Conservation (phyloP, 305 asterid genomes). For the Fraxinus velutina region DNA sequence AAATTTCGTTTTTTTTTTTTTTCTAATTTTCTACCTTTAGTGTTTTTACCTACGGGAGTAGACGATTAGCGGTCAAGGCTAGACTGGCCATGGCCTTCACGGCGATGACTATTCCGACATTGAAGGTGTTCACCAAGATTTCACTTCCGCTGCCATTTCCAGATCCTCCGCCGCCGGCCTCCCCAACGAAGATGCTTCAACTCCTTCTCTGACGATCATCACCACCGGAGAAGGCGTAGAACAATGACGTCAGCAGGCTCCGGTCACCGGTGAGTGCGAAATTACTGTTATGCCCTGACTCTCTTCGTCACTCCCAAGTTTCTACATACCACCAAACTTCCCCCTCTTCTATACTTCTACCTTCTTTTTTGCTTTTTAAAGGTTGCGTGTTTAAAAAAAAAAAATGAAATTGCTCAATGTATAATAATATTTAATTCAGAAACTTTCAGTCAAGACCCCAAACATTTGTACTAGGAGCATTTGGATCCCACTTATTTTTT, state of each 20-base stretch:
- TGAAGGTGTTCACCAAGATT: constrained; percentile 30
- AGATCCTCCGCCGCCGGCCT: constrained; percentile 30
- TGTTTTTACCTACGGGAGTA: constrained; percentile 46
- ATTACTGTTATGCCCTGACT: constrained; percentile 30
- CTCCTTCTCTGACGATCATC: constrained; percentile 48
- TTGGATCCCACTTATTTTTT: neutral
- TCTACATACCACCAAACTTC: constrained; percentile 40
- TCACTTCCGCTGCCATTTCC: constrained; percentile 28
- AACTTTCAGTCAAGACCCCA: neutral
- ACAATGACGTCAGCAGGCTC: constrained; percentile 28
- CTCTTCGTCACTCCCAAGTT: constrained; percentile 38
- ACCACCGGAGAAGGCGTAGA: constrained; percentile 51
- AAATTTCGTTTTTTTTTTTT: neutral
- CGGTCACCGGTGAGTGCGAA: constrained; percentile 24
- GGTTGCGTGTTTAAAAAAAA: neutral
- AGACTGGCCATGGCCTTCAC: constrained; percentile 52
- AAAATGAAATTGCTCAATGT: neutral
- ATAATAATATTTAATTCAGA: neutral
- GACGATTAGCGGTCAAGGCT: constrained; percentile 48
- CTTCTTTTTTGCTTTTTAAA: constrained; percentile 29
- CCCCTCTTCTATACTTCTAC: constrained; percentile 16
- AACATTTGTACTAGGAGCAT: neutral
- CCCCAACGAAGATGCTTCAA: constrained; percentile 36
- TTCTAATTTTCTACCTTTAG: neutral
- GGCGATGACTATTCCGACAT: constrained; percentile 57